Percentiles rank a stretch among this genome's conserved stretches.
phyloP scores from a whole-genome alignment of 305 asterid genomes.

The Fraxinus ornus region DNA sequence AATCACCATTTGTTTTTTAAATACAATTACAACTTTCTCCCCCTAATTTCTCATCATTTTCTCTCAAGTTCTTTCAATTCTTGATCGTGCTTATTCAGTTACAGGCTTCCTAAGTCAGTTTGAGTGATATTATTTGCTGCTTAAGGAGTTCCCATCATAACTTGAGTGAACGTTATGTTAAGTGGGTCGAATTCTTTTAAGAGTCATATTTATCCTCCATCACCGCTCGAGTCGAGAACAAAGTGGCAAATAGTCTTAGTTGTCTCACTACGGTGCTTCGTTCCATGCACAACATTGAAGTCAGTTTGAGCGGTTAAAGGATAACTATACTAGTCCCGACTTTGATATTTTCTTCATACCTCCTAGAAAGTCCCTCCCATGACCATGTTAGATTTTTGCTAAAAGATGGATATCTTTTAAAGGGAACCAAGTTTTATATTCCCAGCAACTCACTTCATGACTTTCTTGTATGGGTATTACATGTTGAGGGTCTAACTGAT shows the following conservation, averaged over 20 bases:
- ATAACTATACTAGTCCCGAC: not conserved
- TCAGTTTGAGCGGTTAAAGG: not conserved
- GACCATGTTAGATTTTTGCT: too few relatives aligned
- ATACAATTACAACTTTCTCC: not conserved
- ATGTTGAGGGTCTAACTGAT: not conserved
- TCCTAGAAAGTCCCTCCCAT: not conserved
- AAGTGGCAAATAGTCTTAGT: not conserved
- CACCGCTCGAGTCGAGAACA: not conserved
- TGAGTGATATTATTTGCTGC: too few relatives aligned
- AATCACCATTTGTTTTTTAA: not conserved
- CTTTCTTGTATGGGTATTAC: not conserved
- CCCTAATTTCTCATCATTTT: not conserved
- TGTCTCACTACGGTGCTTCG: not conserved
- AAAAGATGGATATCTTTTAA: not conserved
- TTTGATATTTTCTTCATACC: not conserved
- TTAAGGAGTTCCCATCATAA: not conserved
- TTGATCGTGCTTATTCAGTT: not conserved
- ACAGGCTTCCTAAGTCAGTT: not conserved
- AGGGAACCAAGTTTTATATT: not conserved
- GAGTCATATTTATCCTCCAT: not conserved
- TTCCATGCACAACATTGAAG: too few relatives aligned
- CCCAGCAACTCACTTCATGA: not conserved
- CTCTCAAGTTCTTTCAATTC: not conserved
- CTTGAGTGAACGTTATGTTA: not conserved
- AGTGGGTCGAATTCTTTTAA: not conserved